Conservation (phyloP, 2,329 filamentous ascomycete genomes). For the Clonostachys solani region DNA sequence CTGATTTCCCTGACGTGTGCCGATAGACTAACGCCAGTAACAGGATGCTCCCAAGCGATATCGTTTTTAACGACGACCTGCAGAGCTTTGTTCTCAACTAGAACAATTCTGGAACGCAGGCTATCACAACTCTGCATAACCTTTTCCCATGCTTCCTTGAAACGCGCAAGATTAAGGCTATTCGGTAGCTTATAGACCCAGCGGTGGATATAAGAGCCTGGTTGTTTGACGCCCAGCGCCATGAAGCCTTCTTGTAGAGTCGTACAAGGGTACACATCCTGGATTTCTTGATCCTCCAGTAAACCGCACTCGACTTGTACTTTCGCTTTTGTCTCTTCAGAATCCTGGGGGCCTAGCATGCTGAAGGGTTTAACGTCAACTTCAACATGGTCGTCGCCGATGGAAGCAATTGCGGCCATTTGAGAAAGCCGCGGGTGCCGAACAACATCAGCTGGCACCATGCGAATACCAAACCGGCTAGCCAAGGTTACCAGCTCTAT, state of each 20-base stretch:
- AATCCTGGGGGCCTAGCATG: too few species aligned
- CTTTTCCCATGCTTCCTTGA: constrained; percentile 17
- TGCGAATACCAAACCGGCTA: background rate
- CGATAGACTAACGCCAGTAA: background rate
- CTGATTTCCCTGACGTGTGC: background rate
- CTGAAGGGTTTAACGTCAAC: too few species aligned
- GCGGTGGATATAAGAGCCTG: constrained; percentile 22
- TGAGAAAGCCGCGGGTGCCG: background rate
- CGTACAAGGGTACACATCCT: constrained; percentile 5
- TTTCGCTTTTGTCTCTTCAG: too few species aligned
- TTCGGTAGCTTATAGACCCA: constrained; percentile 5
- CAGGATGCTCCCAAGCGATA: background rate
- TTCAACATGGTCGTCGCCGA: background rate
- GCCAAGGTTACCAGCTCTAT: constrained; percentile 1
- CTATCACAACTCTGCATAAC: constrained; percentile 1
- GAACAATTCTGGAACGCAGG: constrained; percentile 2
- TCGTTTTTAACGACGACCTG: background rate
- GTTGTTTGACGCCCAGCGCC: constrained; percentile 18
- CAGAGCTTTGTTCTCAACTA: background rate
- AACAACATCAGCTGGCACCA: background rate
- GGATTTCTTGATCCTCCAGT: background rate
- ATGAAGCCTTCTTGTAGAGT: constrained; percentile 18
- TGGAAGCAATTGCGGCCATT: background rate
- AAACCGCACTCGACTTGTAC: constrained; percentile 1
- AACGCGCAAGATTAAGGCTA: constrained; percentile 9